phyloP scores from a whole-genome alignment of 2,329 filamentous ascomycete species.

The Escovopsis sp. region DNA sequence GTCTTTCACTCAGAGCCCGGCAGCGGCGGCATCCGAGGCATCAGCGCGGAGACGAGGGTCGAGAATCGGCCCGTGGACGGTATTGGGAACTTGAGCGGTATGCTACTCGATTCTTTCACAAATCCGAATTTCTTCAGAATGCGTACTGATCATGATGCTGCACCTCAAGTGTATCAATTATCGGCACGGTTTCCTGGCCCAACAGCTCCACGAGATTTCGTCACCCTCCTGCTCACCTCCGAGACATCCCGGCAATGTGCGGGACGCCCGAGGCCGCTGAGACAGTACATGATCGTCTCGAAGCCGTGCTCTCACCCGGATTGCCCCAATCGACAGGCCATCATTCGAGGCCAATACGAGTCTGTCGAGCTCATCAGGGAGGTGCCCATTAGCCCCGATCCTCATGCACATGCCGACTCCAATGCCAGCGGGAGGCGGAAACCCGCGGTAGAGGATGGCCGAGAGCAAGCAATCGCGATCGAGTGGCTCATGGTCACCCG shows the following conservation, averaged over 20 bases:
- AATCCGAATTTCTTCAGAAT: background rate
- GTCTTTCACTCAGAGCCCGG: conserved; percentile 49
- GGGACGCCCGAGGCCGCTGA: conserved; percentile 24
- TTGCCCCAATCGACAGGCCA: conserved; percentile 53
- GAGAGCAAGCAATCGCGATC: conserved; percentile 30
- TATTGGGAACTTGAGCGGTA: conserved; percentile 48
- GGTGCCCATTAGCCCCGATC: conserved; percentile 42
- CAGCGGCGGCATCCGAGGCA: conserved; percentile 64
- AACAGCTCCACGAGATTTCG: conserved; percentile 75
- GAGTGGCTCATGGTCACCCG: conserved; percentile 92
- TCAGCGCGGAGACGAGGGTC: conserved; percentile 64
- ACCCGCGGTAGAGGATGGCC: conserved; percentile 7
- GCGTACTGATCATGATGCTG: background rate
- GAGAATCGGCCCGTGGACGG: conserved; percentile 45
- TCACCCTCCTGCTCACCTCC: conserved; percentile 61
- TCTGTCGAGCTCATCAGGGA: conserved; percentile 85
- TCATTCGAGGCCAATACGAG: conserved; percentile 75
- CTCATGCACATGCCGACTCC: conserved; percentile 20
- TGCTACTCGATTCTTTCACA: background rate
- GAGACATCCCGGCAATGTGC: conserved; percentile 26
- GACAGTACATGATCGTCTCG: conserved; percentile 76
- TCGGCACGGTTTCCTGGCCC: conserved; percentile 85
- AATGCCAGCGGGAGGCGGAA: conserved; percentile 13
- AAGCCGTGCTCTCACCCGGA: conserved; percentile 68
- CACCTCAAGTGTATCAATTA: conserved; percentile 54